These are phyloP conservation scores for Tetratostichococcus sp. DNA, from an alignment of 139 green algal genomes.

Conservation along the genomic window DNA sequence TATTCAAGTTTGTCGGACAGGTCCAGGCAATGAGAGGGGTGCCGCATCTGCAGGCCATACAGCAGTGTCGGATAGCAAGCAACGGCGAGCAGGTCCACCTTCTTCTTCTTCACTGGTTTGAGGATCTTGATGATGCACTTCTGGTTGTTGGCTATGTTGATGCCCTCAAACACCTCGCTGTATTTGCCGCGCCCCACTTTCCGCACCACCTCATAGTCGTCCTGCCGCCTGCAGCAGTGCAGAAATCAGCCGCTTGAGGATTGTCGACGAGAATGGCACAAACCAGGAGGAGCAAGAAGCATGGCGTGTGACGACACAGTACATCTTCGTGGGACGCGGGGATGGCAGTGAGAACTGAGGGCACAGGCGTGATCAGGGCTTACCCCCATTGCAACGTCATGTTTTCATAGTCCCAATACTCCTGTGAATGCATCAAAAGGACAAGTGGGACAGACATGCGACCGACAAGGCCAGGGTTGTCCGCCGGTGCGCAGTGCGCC, in stretches of 20 bases:
- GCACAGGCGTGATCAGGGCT: constrained; percentile 5
- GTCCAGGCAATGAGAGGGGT: too few species aligned
- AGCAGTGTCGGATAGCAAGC: neutral
- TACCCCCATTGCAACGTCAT: constrained; percentile 79
- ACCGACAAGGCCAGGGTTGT: too few species aligned
- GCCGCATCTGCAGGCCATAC: neutral
- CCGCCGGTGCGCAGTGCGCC: too few species aligned
- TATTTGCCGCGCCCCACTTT: constrained; percentile 98
- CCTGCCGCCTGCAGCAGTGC: constrained; percentile 62
- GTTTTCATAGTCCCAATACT: constrained; percentile 97
- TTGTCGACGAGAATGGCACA: too few species aligned
- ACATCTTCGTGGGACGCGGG: too few species aligned
- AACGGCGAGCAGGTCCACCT: constrained; percentile 36
- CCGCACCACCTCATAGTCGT: constrained; percentile 94
- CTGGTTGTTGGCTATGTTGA: constrained; percentile 67
- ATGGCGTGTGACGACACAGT: too few species aligned
- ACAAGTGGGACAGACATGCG: too few species aligned
- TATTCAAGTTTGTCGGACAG: too few species aligned
- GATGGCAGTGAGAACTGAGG: too few species aligned
- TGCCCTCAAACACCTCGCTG: constrained; percentile 97
- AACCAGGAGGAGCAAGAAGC: too few species aligned
- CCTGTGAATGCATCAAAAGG: constrained; percentile 38
- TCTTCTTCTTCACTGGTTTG: constrained; percentile 99
- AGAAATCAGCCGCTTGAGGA: too few species aligned
- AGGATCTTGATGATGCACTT: constrained; percentile 97